Evolutionary conservation across 2,329 filamentous ascomycete species (phyloP).

Genomic region (Claviceps citrina): DNA sequence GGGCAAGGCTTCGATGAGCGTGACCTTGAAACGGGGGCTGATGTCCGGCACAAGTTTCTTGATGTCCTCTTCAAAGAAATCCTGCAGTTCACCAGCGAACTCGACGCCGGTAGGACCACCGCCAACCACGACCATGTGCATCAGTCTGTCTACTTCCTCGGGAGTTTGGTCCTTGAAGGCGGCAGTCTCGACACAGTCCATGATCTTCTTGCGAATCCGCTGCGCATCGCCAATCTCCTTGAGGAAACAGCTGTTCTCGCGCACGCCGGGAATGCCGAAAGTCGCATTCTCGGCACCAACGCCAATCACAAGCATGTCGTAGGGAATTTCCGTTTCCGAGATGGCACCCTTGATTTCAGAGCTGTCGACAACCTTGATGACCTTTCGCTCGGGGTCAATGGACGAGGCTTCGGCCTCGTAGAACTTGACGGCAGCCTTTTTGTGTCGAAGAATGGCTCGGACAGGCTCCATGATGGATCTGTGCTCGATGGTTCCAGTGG

Average conservation of each 20-base stretch:
- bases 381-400: constrained; percentile 81
- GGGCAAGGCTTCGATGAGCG: constrained; percentile 88
- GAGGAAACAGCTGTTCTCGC: constrained; percentile 90
- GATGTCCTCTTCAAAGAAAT: constrained; percentile 97
- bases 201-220: constrained; percentile 92
- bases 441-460: constrained; percentile 86
- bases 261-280: constrained; percentile 91
- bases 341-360: constrained; percentile 81
- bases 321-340: constrained; percentile 75
- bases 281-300: constrained; percentile 97
- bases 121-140: constrained; percentile 94
- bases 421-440: constrained; percentile 84
- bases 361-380: constrained; percentile 79
- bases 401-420: constrained; percentile 96
- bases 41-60: constrained; percentile 97
- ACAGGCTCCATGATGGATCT: constrained; percentile 99
- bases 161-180: constrained; percentile 90
- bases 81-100: constrained; percentile 93
- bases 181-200: constrained; percentile 98
- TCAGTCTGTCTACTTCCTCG: constrained; percentile 79
- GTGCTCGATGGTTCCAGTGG: constrained; percentile 93
- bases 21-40: constrained; percentile 87
- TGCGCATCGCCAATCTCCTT: constrained; percentile 97
- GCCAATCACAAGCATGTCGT: constrained; percentile 95
- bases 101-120: constrained; percentile 95